phyloP scores from a whole-genome alignment of 2,329 filamentous ascomycete species.

The Colletotrichum sp. region DNA sequence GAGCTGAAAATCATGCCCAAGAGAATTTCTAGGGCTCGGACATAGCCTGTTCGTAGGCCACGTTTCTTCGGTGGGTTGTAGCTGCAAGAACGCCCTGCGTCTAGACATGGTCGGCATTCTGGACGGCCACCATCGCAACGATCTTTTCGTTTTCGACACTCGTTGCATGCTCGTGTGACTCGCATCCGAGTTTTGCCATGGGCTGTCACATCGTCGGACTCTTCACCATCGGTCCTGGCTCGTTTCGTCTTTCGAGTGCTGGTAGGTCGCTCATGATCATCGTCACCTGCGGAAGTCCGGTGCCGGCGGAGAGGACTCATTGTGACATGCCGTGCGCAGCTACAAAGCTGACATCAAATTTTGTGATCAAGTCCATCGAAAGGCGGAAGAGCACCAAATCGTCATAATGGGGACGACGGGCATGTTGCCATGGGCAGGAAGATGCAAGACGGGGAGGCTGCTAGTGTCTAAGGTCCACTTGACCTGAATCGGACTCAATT shows the following conservation, averaged over 20 bases:
- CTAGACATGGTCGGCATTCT: not conserved
- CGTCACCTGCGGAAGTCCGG: not conserved
- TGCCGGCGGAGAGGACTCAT: not conserved
- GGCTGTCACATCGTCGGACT: not conserved
- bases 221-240: not conserved
- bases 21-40: not conserved
- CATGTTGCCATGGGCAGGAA: not conserved
- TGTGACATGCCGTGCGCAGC: not conserved
- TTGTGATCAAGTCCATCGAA: not conserved
- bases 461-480: not conserved
- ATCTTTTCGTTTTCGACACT: constrained; percentile 6
- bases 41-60: constrained; percentile 14
- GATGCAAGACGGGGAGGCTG: not conserved
- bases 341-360: not conserved
- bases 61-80: constrained; percentile 15
- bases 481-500: not conserved
- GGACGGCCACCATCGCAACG: not conserved
- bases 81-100: constrained; percentile 25
- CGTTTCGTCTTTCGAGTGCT: not conserved
- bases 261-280: not conserved
- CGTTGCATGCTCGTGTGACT: constrained; percentile 1
- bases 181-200: not conserved
- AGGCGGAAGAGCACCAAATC: not conserved
- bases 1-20: constrained; percentile 6
- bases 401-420: not conserved